Percentiles rank a stretch among this genome's conserved stretches.
phyloP scores from a whole-genome alignment of 169 alveolate genomes.

The Cryptosporidium sp. region DNA sequence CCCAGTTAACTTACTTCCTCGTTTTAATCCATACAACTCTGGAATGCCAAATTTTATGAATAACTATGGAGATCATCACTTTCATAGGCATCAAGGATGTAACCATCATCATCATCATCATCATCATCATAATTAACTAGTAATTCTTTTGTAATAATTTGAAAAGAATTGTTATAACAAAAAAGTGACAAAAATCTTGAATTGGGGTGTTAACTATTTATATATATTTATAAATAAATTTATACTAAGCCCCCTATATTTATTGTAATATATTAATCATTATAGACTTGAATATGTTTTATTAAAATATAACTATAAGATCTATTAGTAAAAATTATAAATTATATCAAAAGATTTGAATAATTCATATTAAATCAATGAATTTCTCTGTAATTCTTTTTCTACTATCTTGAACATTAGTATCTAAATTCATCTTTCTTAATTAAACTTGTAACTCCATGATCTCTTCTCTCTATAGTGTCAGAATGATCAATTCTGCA shows the following conservation, averaged over 20 bases:
- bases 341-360: too few species aligned
- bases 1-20: conserved; percentile 47
- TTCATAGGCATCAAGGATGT: not conserved
- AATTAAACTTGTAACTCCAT: not conserved
- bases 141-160: not conserved
- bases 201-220: too few species aligned
- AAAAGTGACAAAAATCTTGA: too few species aligned
- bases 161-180: not conserved
- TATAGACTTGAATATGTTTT: too few species aligned
- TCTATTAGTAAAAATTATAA: too few species aligned
- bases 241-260: not conserved
- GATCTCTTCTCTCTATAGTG: not conserved
- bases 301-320: too few species aligned
- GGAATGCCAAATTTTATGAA: conserved; percentile 17
- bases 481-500: not conserved
- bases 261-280: not conserved
- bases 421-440: conserved; percentile 5
- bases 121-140: conserved; percentile 4
- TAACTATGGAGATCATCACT: not conserved
- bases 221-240: too few species aligned
- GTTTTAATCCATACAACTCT: conserved; percentile 52
- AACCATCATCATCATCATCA: conserved; percentile 27
- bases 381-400: too few species aligned
- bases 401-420: not conserved
- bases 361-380: too few species aligned